Base-by-base conservation (phyloP, 2,329 filamentous ascomycete genomes). In the Berkeleyomyces rouxiae region DNA sequence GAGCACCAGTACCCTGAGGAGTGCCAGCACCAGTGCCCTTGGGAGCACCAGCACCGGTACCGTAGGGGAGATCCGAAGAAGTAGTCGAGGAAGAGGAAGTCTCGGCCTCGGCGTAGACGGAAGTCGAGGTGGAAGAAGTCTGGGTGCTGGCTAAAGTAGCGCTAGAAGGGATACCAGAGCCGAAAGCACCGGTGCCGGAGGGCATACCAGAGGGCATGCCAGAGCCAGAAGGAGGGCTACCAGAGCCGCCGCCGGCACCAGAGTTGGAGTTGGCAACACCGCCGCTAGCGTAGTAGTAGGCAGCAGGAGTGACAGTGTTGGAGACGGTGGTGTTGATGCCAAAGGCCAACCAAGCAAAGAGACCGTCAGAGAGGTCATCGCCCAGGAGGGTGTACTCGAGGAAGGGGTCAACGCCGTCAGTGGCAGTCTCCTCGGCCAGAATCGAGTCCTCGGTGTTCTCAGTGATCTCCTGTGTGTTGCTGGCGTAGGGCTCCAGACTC, bases 331-430 rank as follows among this genome's bases (percentile, higher is more conserved):
- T 68, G 67, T 80, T 76, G 57, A 82, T 74, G 4, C 76, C 79
- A 49, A 82, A 71, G 3, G 74, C 74, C 64, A 82, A 76, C 79
- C 79, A 83, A 6, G 74, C 76, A 61, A 83, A 72, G 40, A 82
- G 67, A 44, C 80, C 80, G 59, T 82, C 78, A 3, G 70, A 66
- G 9, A 79, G 68, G 42, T 72, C 70, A 51, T 83, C 76, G 6
- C 82, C 81, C 1, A 85, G 74, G 11, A 78, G 73, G 10, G 79
- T 75, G 67, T 82, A 83, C 68, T 84, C 76, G 64, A 82, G 72
- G 68, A 84, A 75, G 0, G 82, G 83, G 67, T 83, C 79, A 64
- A 79, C 79, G 44, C 76, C 75, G 6, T 74, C 75, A 58, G 76
- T 76, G 37, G 70, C 67, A 36, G 77, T 75, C 68, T 79, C 76